Percentiles rank a stretch among this genome's conserved stretches.
Conservation (phyloP, 2,329 filamentous ascomycete genomes). For the Podosphaera fusca region DNA sequence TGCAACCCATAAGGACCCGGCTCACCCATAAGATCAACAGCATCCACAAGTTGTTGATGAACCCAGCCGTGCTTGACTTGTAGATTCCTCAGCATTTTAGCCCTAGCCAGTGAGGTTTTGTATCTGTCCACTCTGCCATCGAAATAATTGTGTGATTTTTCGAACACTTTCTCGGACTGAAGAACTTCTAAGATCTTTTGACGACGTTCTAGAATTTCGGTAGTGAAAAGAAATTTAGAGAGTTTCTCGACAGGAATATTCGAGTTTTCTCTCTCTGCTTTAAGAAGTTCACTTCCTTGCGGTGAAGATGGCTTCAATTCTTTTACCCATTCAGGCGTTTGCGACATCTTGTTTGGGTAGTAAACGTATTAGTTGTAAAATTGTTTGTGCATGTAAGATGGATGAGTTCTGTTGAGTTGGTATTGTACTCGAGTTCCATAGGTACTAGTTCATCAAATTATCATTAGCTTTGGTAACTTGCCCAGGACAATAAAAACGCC, state of each 20-base stretch:
- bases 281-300: conserved; percentile 45
- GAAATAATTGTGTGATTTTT: conserved; percentile 61
- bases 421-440: too few relatives aligned
- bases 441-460: too few relatives aligned
- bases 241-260: conserved; percentile 44
- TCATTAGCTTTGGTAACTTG: too few relatives aligned
- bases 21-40: conserved; percentile 48
- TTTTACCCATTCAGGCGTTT: conserved; percentile 34
- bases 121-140: conserved; percentile 45
- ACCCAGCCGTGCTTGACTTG: conserved; percentile 43
- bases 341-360: conserved; percentile 7
- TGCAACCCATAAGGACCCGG: conserved; percentile 54
- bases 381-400: too few relatives aligned
- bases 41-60: conserved; percentile 36
- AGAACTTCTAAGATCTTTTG: conserved; percentile 39
- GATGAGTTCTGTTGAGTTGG: too few relatives aligned
- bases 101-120: conserved; percentile 43
- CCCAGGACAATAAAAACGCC: too few relatives aligned
- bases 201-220: conserved; percentile 36
- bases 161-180: conserved; percentile 44
- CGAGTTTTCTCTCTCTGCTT: conserved; percentile 43
- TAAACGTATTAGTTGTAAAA: too few relatives aligned
- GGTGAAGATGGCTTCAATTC: conserved; percentile 40
- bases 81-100: conserved; percentile 46
- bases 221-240: conserved; percentile 44